phyloP scores from a whole-genome alignment of 140 eudicot genomes.

The Senecio squalidus region DNA sequence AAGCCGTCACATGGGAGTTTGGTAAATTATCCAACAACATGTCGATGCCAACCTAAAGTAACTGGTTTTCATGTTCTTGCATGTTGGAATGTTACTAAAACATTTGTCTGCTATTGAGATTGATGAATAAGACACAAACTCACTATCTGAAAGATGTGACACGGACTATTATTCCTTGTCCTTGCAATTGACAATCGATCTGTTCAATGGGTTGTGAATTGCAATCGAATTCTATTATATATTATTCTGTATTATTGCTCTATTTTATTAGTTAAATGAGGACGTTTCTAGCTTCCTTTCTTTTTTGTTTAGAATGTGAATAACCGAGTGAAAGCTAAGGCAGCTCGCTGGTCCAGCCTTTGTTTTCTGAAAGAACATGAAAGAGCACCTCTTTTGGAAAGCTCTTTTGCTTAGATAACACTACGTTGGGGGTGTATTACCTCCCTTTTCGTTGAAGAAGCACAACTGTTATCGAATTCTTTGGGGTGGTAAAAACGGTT shows the following conservation, averaged over 20 bases:
- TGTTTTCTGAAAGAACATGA: no score
- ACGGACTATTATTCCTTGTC: neutral
- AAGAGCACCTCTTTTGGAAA: no score
- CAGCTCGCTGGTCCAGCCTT: no score
- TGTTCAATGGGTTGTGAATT: neutral
- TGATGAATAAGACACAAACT: neutral
- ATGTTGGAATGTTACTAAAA: conserved; percentile 5
- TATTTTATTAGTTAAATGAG: neutral
- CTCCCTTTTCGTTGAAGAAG: no score
- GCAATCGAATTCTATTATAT: neutral
- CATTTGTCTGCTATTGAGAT: conserved; percentile 5
- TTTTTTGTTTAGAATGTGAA: no score
- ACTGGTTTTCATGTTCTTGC: conserved; percentile 20
- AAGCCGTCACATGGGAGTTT: conserved; percentile 11
- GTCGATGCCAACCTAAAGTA: conserved; percentile 24
- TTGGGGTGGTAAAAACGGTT: no score
- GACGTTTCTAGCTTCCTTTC: neutral
- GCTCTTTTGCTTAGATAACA: no score
- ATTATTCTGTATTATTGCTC: neutral
- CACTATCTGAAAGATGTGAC: neutral
- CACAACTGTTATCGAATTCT: no score
- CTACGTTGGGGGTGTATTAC: no score
- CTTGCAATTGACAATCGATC: neutral
- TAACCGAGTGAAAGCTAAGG: neutral
- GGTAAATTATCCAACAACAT: conserved; percentile 25